Evolutionary conservation across 2,329 filamentous ascomycete genomes (phyloP), one percentile per base, ranked within the genome.

Genomic region (Neoarthrinium moseri): DNA sequence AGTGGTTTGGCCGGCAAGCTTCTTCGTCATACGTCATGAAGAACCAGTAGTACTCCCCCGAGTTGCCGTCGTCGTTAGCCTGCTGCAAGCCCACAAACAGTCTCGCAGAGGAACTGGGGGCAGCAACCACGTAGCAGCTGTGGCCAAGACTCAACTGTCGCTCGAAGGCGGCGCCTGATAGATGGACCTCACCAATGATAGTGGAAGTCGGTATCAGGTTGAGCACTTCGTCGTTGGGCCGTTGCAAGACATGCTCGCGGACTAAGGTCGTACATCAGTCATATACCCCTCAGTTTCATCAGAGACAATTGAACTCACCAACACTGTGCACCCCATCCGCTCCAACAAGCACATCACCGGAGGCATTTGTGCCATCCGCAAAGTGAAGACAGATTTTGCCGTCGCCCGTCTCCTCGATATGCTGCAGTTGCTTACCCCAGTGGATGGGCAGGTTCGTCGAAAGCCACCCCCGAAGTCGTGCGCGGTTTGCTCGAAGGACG

Each of bases 1-100:
- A 97, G 13, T 89, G 86, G 48, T 94, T 87, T 66, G 95, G 89
- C 59, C 88, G 89, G 69, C 81, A 84, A 15, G 36, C 32, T n/a
- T 12, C 46, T 38, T 43, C 39, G 40, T 57, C 57, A 12, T 46
- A 41, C 47, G 48, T 41, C 34, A 51, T 50, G 26, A 59, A 26
- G 34, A 56, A 46, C 57, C 61, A 65, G 51, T 65, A 65, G 42
- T 56, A 62, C 35, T 51, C 41, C n/a, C 49, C 62, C 6, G 44
- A 42, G n/a, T 44, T 43, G 2, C 55, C 55, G 38, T 50, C 51
- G 1, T 51, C 34, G 2, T 42, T 18, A 5, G 58, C 54, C 7
- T 46, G 42, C 38, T 63, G 54, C 26, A 65, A 46, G 7, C 56
- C 62, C 23, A 45, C 50, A 44, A 64, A 65, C 4, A 56, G 17